Base-by-base conservation (phyloP, 495 filamentous ascomycete species). In the Glarea lozoyensis region DNA sequence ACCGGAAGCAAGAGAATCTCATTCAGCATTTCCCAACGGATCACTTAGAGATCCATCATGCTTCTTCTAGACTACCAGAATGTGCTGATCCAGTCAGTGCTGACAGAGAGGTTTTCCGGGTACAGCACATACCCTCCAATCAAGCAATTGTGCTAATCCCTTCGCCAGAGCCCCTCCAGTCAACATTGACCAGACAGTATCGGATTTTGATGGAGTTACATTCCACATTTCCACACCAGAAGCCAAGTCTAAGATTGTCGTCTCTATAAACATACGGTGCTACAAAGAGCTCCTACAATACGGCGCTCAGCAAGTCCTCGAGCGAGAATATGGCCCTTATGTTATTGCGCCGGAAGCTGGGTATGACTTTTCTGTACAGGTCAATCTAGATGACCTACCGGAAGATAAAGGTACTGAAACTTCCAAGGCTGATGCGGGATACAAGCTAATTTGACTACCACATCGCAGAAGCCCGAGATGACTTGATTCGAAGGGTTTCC, bases 31-130 rank as follows among this genome's bases (percentile, higher is more conserved):
- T 10, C 18, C 16, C 5, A 20, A 19, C 35, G 17, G 45, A 18
- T 24, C 39, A 25, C 21, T 31, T 10, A 11, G 19, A 39, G 31
- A 29, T 30, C 45, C 48, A 23, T 55, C 52, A 96, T 96, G 92
- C 78, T 98, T 66, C 82, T 97, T 58, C 81, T 99, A 55, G 92
- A 99, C 61, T 99, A 99, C 62, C 92, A 97, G 60, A 99, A 99
- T 66, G 88, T 93, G 44, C 73, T 97, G 57, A 94, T 99, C 59
- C 86, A 95, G 67, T 84, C 88, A 42, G 78, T 97, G 53, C 80
- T 99, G 49, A 93, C 82, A 45, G 92, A 99, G 69, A 84, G 92
- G 51, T 90, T 97, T 67, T 81, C 84, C 31, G 86, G 86, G 88
- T 92, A 29, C 75, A 51, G 60, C 23, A 11, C 23, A 20, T 15